A percentile compares a stretch with the other conserved stretches of the same genome.
These are phyloP conservation scores for Plasmopara viticola DNA, from an alignment of 352 stramenopile species.

Conservation along the genomic window DNA sequence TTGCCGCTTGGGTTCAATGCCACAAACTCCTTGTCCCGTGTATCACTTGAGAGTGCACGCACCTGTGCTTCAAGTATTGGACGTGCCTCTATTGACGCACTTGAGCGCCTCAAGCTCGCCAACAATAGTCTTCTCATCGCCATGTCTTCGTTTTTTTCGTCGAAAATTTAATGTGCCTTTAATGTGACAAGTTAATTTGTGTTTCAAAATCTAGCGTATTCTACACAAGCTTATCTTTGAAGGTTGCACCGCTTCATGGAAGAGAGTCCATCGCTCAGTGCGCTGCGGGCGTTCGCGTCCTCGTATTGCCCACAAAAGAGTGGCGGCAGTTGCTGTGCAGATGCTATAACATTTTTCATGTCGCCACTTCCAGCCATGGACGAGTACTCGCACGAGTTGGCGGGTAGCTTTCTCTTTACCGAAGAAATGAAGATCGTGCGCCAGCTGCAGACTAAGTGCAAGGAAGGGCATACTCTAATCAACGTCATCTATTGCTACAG, in stretches of 20 bases:
- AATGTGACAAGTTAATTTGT: not conserved
- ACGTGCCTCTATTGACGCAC: slow-evolving; percentile 1
- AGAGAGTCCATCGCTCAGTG: slow-evolving; percentile 4
- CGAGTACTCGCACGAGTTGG: slow-evolving; percentile 48
- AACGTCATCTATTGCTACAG: slow-evolving; percentile 37
- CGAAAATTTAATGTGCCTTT: not conserved
- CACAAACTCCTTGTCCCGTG: slow-evolving; percentile 35
- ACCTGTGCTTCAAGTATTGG: slow-evolving; percentile 1
- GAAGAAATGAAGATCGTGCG: slow-evolving; percentile 61
- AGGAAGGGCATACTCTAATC: slow-evolving; percentile 28
- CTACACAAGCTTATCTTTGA: slow-evolving; percentile 10
- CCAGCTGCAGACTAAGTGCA: slow-evolving; percentile 28
- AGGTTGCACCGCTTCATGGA: slow-evolving; percentile 6
- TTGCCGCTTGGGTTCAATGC: slow-evolving; percentile 19
- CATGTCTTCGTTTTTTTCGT: slow-evolving; percentile 9
- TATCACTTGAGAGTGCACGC: slow-evolving; percentile 26
- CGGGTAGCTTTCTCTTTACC: slow-evolving; percentile 4
- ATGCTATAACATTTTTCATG: slow-evolving; percentile 25
- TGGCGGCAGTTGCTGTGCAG: slow-evolving; percentile 4
- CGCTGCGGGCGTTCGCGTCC: slow-evolving; percentile 26
- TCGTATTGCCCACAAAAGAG: slow-evolving; percentile 12
- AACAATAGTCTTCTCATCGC: slow-evolving; percentile 13
- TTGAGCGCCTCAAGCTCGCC: slow-evolving; percentile 2
- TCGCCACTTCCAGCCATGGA: slow-evolving; percentile 19
- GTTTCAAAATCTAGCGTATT: no score